phyloP scores from a whole-genome alignment of 1,139 yeast genomes.

The Zygosaccharomyces sapae region DNA sequence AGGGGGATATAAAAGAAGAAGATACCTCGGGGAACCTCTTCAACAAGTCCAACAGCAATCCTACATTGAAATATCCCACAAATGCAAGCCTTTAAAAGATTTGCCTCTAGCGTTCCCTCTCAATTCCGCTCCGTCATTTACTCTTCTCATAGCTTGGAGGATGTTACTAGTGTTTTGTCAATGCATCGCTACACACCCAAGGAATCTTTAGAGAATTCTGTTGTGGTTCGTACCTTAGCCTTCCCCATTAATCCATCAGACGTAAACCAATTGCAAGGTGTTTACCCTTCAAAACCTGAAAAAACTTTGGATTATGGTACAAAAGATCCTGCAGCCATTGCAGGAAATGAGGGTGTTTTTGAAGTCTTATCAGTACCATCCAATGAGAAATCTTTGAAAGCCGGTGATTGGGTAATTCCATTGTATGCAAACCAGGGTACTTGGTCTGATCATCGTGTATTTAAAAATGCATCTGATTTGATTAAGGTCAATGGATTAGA shows the following conservation, averaged over 20 bases:
- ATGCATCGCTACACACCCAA: conserved; percentile 31
- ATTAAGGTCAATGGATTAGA: conserved; percentile 45
- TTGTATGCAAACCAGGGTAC: conserved; percentile 78
- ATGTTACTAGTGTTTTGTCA: conserved; percentile 28
- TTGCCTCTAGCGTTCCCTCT: conserved; percentile 24
- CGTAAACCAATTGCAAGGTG: conserved; percentile 87
- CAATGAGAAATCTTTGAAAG: conserved; percentile 43
- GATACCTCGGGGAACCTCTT: background rate
- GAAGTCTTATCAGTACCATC: conserved; percentile 74
- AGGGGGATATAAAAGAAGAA: background rate
- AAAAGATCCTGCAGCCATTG: conserved; percentile 63
- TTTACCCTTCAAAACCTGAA: conserved; percentile 78
- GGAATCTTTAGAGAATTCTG: conserved; percentile 23
- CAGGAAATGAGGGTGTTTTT: conserved; percentile 93
- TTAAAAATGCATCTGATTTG: conserved; percentile 49
- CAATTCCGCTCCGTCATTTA: conserved; percentile 33
- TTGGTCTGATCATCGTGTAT: conserved; percentile 79
- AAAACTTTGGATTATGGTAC: conserved; percentile 54
- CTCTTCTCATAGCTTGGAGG: conserved; percentile 30
- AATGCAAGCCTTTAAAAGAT: conserved; percentile 12
- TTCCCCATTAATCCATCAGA: conserved; percentile 94
- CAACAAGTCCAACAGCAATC: too few relatives aligned
- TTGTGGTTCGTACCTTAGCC: conserved; percentile 51
- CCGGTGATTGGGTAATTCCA: conserved; percentile 95
- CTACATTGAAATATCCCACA: too few relatives aligned